Evolutionary conservation across 2,329 filamentous ascomycete genomes (phyloP), one percentile per base, ranked within the genome.

Genomic region (Penicillium paneum): DNA sequence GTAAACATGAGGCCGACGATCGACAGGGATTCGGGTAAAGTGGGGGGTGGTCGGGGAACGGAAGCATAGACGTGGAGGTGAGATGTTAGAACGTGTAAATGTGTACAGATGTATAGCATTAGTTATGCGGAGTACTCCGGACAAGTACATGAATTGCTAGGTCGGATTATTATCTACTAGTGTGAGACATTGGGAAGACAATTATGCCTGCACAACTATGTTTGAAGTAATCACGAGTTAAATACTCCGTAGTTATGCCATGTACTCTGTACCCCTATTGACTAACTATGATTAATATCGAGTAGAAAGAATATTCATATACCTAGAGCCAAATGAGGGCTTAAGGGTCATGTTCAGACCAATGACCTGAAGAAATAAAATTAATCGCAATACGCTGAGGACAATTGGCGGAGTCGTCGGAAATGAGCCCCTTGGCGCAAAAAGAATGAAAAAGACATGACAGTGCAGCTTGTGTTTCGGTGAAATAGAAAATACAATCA

Each of bases 351-450:
- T 31, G 19, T 3, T 6, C 24, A 38, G 34, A 19, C 40, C 40
- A 51, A 45, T 51, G 31, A 51, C 11, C 13, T 10, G 26, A 39
- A 31, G 29, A 53, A 40, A 50, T 56, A 31, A 31, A 60, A 49
- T 63, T 62, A 57, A 48, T 41, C 47, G 49, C 21, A 51, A 57
- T 45, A 44, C 52, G 54, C 52, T 53, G 57, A 50, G 52, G 50
- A 58, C 13, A 44, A 49, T 32, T 32, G 11, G 45, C 58, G 59
- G 59, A 60, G 42, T 36, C 38, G 31, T 49, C 61, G 61, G 61
- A 63, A 45, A 63, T 62, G 60, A 63, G 57, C 45, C 59, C 46
- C 55, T 54, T 54, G 51, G 49, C 54, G 50, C n/a, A 21, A 35
- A 26, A 19, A 24, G 7, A 43, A 49, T 49, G 44, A 49, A 24